Percentiles rank a stretch among this genome's conserved stretches.
Evolutionary conservation across 768 basidiomycete genomes (phyloP).

Genomic region (Pulveroboletus sp.): DNA sequence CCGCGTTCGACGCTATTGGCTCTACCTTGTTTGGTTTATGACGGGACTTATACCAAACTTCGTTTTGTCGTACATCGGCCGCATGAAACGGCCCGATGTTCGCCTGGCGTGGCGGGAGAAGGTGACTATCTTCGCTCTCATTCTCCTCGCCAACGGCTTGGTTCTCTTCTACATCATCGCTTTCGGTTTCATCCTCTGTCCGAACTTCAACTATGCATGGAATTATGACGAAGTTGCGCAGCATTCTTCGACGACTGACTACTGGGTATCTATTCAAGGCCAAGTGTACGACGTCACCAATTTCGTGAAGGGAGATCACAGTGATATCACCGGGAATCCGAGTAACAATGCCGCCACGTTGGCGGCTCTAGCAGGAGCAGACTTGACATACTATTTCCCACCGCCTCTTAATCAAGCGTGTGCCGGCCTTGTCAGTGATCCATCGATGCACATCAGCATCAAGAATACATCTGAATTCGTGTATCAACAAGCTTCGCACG

Average conservation of each 20-base stretch:
- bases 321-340: conserved; percentile 48
- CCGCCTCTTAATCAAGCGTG: conserved; percentile 56
- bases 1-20: conserved; percentile 53
- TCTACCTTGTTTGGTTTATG: conserved; percentile 46
- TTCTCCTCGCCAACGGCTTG: conserved; percentile 46
- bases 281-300: conserved; percentile 58
- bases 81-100: conserved; percentile 66
- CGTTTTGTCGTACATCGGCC: conserved; percentile 43
- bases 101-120: conserved; percentile 70
- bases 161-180: conserved; percentile 65
- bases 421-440: conserved; percentile 49
- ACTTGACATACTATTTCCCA: conserved; percentile 61
- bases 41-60: conserved; percentile 58
- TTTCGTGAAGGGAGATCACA: conserved; percentile 58
- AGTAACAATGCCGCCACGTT: conserved; percentile 48
- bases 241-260: conserved; percentile 48
- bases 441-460: conserved; percentile 35
- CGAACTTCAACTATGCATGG: conserved; percentile 60
- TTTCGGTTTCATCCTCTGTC: conserved; percentile 59
- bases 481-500: conserved; percentile 49
- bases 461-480: conserved; percentile 45
- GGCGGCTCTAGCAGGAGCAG: conserved; percentile 53
- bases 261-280: conserved; percentile 60
- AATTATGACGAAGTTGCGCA: conserved; percentile 43
- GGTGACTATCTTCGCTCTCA: conserved; percentile 57